These are phyloP conservation scores for Ogataea nonfermentans DNA, from an alignment of 805 yeast species.

Conservation along the genomic window DNA sequence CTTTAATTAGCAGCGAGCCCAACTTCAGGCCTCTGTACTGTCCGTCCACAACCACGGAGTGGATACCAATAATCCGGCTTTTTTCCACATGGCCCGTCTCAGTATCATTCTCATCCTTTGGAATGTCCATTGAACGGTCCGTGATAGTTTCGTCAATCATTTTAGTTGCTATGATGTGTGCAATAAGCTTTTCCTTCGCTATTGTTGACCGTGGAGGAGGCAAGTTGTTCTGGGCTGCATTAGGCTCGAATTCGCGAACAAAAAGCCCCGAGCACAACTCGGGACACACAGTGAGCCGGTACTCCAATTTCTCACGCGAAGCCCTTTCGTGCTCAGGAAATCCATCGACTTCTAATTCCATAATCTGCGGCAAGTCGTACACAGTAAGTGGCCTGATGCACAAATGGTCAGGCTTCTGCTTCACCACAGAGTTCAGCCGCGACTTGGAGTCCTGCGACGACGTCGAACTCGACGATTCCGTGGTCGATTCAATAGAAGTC, in stretches of 20 bases:
- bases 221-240: constrained; percentile 23
- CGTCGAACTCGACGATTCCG: constrained; percentile 29
- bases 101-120: constrained; percentile 18
- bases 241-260: constrained; percentile 56
- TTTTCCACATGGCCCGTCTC: constrained; percentile 68
- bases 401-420: constrained; percentile 51
- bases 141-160: constrained; percentile 47
- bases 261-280: constrained; percentile 89
- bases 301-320: constrained; percentile 56
- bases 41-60: constrained; percentile 75
- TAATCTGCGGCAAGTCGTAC: constrained; percentile 66
- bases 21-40: constrained; percentile 77
- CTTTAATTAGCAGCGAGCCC: constrained; percentile 80
- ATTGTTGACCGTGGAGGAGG: constrained; percentile 50
- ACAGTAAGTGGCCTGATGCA: constrained; percentile 75
- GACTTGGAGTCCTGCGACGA: constrained; percentile 17
- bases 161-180: constrained; percentile 80
- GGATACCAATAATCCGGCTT: constrained; percentile 74
- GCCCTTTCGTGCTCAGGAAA: constrained; percentile 74
- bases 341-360: constrained; percentile 61
- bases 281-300: constrained; percentile 79
- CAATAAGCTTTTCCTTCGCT: constrained; percentile 65
- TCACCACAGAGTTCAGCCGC: constrained; percentile 27
- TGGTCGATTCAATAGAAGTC: constrained; percentile 24
- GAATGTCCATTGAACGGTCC: constrained; percentile 52